Evolutionary conservation across 495 filamentous ascomycete genomes (phyloP).

Genomic region (Aspergillus asperescens): DNA sequence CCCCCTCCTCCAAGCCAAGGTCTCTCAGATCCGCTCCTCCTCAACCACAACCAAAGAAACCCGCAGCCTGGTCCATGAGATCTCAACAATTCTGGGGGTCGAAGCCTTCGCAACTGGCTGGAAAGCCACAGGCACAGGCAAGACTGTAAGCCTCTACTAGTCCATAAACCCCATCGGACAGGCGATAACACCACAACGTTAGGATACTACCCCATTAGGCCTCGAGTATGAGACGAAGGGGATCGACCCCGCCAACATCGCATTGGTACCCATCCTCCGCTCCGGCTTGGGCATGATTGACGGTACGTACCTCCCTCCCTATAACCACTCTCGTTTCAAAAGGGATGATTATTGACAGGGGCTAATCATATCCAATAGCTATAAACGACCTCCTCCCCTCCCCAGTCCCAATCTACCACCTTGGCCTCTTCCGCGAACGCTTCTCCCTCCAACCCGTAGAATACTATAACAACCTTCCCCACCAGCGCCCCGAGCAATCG

Average conservation of each 20-base stretch:
- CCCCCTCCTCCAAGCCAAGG: constrained; percentile 81
- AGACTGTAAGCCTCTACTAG: constrained; percentile 24
- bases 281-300: constrained; percentile 89
- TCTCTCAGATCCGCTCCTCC: constrained; percentile 77
- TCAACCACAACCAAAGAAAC: constrained; percentile 67
- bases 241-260: constrained; percentile 59
- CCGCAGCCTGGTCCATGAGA: constrained; percentile 77
- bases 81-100: constrained; percentile 72
- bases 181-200: background rate
- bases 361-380: constrained; percentile 50
- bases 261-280: constrained; percentile 84
- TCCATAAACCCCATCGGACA: background rate
- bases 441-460: constrained; percentile 82
- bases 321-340: constrained; percentile 1
- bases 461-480: constrained; percentile 97
- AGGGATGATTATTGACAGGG: background rate
- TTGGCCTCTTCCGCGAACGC: constrained; percentile 87
- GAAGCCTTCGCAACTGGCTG: constrained; percentile 72
- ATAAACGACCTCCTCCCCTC: constrained; percentile 75
- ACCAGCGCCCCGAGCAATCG: constrained; percentile 45
- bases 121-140: constrained; percentile 36
- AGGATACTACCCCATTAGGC: constrained; percentile 72
- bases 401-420: constrained; percentile 82
- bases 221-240: constrained; percentile 59
- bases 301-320: constrained; percentile 34